phyloP scores from a whole-genome alignment of 495 filamentous ascomycete genomes.

The Podospora tetraspora region DNA sequence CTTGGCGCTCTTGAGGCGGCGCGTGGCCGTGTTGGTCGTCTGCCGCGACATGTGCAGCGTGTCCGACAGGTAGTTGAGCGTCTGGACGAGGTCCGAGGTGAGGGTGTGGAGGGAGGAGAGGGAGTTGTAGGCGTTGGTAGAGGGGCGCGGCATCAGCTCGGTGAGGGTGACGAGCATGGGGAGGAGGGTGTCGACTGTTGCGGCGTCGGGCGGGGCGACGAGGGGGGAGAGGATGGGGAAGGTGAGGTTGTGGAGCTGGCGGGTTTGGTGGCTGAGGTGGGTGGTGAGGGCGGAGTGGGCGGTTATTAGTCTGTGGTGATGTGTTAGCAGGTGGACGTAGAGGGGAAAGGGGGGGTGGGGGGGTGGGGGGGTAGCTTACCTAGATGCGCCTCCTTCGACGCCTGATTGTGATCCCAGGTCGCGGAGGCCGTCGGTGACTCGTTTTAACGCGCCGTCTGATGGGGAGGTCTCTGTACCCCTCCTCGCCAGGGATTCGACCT shows the following conservation, averaged over 20 bases:
- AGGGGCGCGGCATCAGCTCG: conserved; percentile 51
- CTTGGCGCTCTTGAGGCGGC: conserved; percentile 66
- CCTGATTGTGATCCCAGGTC: conserved; percentile 77
- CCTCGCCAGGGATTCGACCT: conserved; percentile 67
- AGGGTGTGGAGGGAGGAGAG: conserved; percentile 56
- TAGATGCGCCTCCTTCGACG: conserved; percentile 73
- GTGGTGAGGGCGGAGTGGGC: conserved; percentile 79
- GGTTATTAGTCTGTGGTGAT: conserved; percentile 64
- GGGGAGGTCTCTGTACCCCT: conserved; percentile 65
- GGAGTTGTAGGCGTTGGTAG: conserved; percentile 50
- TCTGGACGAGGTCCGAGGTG: conserved; percentile 70
- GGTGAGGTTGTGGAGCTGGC: conserved; percentile 71
- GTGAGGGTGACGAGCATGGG: conserved; percentile 54
- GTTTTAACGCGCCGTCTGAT: conserved; percentile 61
- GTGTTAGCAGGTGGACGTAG: conserved; percentile 20
- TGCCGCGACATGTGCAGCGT: conserved; percentile 92
- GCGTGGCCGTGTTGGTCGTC: conserved; percentile 68
- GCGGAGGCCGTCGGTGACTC: conserved; percentile 66
- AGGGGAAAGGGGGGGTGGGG: neutral
- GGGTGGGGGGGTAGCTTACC: conserved; percentile 50
- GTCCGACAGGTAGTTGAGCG: conserved; percentile 82
- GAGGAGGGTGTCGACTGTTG: conserved; percentile 61
- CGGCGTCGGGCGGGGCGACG: conserved; percentile 46
- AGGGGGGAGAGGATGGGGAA: conserved; percentile 65
- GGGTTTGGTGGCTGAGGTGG: conserved; percentile 79